Percentiles rank a stretch among this genome's conserved stretches.
Evolutionary conservation across 805 yeast genomes (phyloP).

Genomic region (Starmerella scarabaei): DNA sequence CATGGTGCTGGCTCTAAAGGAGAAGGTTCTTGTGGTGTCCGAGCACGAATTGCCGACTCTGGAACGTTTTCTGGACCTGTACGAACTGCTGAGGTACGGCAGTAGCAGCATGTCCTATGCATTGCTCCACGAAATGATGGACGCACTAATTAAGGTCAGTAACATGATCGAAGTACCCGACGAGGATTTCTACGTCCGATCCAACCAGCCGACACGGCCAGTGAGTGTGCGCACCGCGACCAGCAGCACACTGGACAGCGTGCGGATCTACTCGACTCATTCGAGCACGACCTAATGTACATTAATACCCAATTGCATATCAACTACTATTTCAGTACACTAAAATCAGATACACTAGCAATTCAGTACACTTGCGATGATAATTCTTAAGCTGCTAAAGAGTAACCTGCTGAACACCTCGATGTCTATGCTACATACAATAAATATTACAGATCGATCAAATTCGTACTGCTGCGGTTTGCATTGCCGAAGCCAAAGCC

Average conservation of each 20-base stretch:
- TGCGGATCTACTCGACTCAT: conserved; percentile 2
- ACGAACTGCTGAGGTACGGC: conserved; percentile 59
- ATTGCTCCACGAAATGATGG: conserved; percentile 50
- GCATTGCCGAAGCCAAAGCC: conserved; percentile 93
- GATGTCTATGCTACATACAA: too few species aligned
- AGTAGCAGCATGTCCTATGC: conserved; percentile 44
- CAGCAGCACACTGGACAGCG: conserved; percentile 2
- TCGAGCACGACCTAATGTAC: neutral
- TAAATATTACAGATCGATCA: conserved; percentile 23
- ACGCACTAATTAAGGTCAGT: conserved; percentile 18
- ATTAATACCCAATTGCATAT: too few species aligned
- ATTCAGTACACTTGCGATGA: too few species aligned
- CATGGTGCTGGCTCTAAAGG: conserved; percentile 34
- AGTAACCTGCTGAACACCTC: too few species aligned
- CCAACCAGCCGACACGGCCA: neutral
- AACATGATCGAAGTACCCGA: conserved; percentile 1
- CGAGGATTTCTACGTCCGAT: neutral
- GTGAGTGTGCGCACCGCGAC: neutral
- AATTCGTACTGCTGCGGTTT: conserved; percentile 25
- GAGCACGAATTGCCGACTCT: conserved; percentile 11
- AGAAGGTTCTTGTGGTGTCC: conserved; percentile 18
- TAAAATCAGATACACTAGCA: too few species aligned
- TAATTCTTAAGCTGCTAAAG: too few species aligned
- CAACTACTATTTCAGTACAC: too few species aligned
- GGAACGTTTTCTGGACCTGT: conserved; percentile 35